Base-by-base conservation (phyloP, 2,329 filamentous ascomycete genomes). In the Venturia aucupariae region DNA sequence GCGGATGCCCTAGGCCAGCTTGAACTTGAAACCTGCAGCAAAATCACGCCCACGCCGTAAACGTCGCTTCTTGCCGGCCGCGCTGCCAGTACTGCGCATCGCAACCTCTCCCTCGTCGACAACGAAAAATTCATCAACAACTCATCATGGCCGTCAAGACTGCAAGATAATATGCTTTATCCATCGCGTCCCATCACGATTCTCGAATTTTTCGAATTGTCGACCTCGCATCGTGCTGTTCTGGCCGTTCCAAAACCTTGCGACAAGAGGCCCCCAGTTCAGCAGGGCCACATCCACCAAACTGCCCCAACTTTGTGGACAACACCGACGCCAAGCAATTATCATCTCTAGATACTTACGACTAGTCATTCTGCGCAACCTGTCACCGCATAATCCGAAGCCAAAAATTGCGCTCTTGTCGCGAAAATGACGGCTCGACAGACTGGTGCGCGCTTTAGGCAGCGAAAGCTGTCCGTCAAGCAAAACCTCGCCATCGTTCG, bases 401-500 rank as follows among this genome's bases (percentile, higher is more conserved):
- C 39, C 41, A 24, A 22, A 15, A 35, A 44, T 10, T 22, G 32
- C 51, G 10, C 51, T n/a, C 8, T 35, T n/a, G 10, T 35, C 19
- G 51, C 51, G 0, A 27, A 35, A 19, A 59, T 65, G 51, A 54
- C 61, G 22, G 30, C 38, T 24, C 71, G 75, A 62, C 71, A 72
- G 44, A 72, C 72, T 19, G 73, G 71, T 63, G 71, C 86, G 77
- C 87, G 88, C 78, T 86, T 91, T 75, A 84, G 89, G 75, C 88
- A 90, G 82, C 89, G 91, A 81, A 97, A 97, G 82, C 85, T 97
- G 78, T 94, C 89, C 78, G 86, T 90, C 73, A 96, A 96, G 81
- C 91, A 92, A 75, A 86, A 87, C 71, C 87, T 97, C 74, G 87
- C 88, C 66, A 88, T 99, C 71, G 84, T 97, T 73, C 86, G 89